Evolutionary conservation across 2,329 filamentous ascomycete species (phyloP), one percentile per base, ranked within the genome.

Genomic region (Phyllosticta capitalensis): DNA sequence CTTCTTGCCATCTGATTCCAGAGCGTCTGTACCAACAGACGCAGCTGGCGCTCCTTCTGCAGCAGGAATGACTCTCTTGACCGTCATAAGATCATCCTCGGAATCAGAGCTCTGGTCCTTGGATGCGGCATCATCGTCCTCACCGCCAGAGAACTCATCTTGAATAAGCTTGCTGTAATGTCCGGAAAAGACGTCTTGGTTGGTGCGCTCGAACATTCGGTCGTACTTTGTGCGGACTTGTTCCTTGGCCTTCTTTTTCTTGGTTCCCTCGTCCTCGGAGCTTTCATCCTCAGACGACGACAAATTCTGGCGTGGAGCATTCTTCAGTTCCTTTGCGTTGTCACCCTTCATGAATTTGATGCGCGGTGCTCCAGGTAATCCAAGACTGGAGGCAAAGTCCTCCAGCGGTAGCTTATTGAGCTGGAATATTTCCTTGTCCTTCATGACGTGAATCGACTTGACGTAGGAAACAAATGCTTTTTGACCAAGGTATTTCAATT

Each of bases 161-260:
- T 80, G 80, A 62, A 97, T 85, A 63, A 99, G 81, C 69, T 92
- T 96, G 61, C 85, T 84, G 78, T 96, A 97, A 75, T 99, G 94
- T 59, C 87, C 85, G n/a, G 92, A 92, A 64, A 99, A 76, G 30
- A 99, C 89, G 69, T 96, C 92, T 74, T 97, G 92, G 74, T 99
- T 99, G 66, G 88, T 89, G 62, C 94, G 83, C 77, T 96, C 92
- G 74, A 97, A 96, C 94, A 99, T 97, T 66, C 90, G 87, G 73
- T 99, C 91, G 71, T 95, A 95, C 73, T 96, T 97, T 30, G 95
- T 99, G 63, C 91, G 84, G 19, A 96, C 89, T 66, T 85, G 83
- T 10, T 81, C 78, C 75, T 89, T 86, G 74, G 86, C 84, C 71
- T 83, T 84, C 62, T 78, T 75, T 64, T 78, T 71, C 67, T 81